phyloP scores from a whole-genome alignment of 2,329 filamentous ascomycete genomes.

The Verticillium isaacii region DNA sequence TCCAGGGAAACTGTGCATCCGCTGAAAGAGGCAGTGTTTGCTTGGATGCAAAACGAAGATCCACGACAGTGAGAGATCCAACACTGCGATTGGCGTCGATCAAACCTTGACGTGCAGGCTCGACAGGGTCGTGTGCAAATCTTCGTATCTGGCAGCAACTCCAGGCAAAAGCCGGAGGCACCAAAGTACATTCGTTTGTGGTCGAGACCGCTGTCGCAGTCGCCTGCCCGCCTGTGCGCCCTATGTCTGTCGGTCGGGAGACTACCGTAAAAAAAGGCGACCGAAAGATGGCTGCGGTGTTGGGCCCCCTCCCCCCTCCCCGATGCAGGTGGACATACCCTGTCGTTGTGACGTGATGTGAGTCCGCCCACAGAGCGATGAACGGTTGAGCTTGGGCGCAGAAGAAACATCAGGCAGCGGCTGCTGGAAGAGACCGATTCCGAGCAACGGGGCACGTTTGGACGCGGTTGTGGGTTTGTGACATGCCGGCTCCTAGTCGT shows the following conservation, averaged over 20 bases:
- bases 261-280: too few relatives aligned
- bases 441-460: background rate
- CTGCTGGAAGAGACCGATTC: background rate
- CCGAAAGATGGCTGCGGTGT: background rate
- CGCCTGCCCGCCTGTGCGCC: background rate
- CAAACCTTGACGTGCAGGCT: slow-evolving; percentile 11
- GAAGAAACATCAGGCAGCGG: background rate
- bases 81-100: slow-evolving; percentile 13
- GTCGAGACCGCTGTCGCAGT: background rate
- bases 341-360: background rate
- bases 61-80: slow-evolving; percentile 4
- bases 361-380: background rate
- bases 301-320: background rate
- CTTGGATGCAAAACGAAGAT: slow-evolving; percentile 7
- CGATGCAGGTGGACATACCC: too few relatives aligned
- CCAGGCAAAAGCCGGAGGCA: background rate
- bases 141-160: background rate
- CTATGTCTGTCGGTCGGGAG: background rate
- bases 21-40: slow-evolving; percentile 12
- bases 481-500: background rate
- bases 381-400: background rate
- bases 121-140: background rate
- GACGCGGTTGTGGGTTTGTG: background rate
- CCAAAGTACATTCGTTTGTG: background rate
- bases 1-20: slow-evolving; percentile 1